phyloP scores from a whole-genome alignment of 208 protist genomes.

The Acanthamoeba quina region DNA sequence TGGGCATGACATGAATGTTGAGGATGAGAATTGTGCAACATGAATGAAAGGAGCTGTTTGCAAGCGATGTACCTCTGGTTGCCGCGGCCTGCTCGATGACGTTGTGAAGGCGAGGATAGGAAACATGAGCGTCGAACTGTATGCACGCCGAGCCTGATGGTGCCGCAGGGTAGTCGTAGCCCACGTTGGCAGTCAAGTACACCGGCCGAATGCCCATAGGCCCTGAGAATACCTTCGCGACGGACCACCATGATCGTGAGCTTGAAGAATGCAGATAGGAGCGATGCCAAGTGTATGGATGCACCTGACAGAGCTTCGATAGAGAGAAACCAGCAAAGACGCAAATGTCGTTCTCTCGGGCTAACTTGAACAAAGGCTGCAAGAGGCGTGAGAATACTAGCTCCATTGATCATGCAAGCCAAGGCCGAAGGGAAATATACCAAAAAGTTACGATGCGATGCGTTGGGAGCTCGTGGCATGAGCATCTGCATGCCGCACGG shows the following conservation, averaged over 20 bases:
- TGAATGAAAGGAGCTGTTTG: too few relatives aligned
- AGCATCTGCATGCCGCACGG: slow-evolving; percentile 57
- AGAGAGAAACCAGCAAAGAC: slow-evolving; percentile 55
- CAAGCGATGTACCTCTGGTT: background rate
- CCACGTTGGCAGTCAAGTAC: slow-evolving; percentile 3
- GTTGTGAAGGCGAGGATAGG: slow-evolving; percentile 4
- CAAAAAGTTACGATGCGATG: slow-evolving; percentile 12
- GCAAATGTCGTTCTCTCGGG: background rate
- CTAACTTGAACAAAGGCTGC: slow-evolving; percentile 8
- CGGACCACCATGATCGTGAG: too few relatives aligned
- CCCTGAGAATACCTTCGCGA: background rate
- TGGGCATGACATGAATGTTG: background rate
- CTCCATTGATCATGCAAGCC: too few relatives aligned
- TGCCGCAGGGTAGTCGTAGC: background rate
- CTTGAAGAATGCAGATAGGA: too few relatives aligned
- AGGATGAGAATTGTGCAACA: too few relatives aligned
- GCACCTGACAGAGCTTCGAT: slow-evolving; percentile 16
- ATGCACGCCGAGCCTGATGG: background rate
- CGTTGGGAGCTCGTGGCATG: background rate
- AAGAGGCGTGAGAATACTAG: too few relatives aligned
- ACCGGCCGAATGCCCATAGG: slow-evolving; percentile 26
- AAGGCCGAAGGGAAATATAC: background rate
- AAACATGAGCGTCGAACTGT: slow-evolving; percentile 36
- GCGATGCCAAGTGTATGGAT: background rate
- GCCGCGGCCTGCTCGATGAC: background rate